Evolutionary conservation across 2,329 filamentous ascomycete genomes (phyloP), one percentile per base, ranked within the genome.

Genomic region (Penicillium sp.): DNA sequence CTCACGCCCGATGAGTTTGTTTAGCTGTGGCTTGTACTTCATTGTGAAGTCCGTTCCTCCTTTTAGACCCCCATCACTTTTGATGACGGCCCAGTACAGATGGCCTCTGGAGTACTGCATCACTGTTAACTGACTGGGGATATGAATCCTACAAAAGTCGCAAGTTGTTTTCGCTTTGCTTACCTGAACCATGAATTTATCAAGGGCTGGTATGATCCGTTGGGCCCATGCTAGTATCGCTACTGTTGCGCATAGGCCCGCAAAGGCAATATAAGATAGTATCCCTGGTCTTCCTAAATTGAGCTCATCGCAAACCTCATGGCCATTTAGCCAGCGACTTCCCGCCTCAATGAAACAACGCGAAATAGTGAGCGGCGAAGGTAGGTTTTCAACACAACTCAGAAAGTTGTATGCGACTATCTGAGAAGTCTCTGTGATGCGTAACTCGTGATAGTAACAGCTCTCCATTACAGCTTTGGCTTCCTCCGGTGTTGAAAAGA

Each of bases 381-480:
- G 67, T 2, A 74, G 47, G 45, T 74, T 53, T 38, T 64, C 66
- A n/a, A 76, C 60, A 43, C 66, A 68, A 43, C 74, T 63, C 20
- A 76, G 64, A 43, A 76, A 72, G 59, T 77, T 77, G 56, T 73
- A 66, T 0, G 66, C 70, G 20, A 75, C 66, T 1, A 70, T 63
- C 3, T 62, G 58, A 1, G 71, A 74, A 3, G 68, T 76, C 5
- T 65, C 61, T 0, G 69, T 74, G 16, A 73, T 62, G 3, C 62
- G 57, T 3, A 71, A 62, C 54, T 76, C 73, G 53, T 73, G 66
- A 16, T 70, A 58, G 33, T 47, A 54, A 18, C 59, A 50, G 30
- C 60, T 62, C 65, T 91, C 87, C 81, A 90, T 85, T 63, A 84
- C 78, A 3, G 73, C 71, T 61, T 80, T 83, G 1, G 85, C 83